These are phyloP conservation scores for Prunus padus DNA, from an alignment of 306 rosid genomes.

Conservation along the genomic window DNA sequence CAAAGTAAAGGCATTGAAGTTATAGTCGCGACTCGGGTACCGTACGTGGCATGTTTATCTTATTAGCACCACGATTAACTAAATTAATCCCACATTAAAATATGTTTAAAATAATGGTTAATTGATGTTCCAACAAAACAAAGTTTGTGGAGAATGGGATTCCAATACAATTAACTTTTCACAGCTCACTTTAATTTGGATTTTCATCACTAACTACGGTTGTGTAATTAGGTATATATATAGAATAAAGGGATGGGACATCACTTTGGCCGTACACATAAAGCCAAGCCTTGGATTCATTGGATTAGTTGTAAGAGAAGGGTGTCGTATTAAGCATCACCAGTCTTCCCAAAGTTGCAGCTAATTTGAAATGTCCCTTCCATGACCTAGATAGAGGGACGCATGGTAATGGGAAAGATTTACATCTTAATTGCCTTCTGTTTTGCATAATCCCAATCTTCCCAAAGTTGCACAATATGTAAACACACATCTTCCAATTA, in stretches of 20 bases:
- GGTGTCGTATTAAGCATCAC: neutral
- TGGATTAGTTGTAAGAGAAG: neutral
- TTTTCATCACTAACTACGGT: conserved; percentile 3
- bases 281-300: neutral
- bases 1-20: conserved; percentile 35
- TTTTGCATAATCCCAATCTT: too few relatives aligned
- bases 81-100: conserved; percentile 1
- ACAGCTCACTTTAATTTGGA: conserved; percentile 29
- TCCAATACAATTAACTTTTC: conserved; percentile 40
- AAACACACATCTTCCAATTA: too few relatives aligned
- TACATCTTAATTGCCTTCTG: too few relatives aligned
- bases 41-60: conserved; percentile 47
- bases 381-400: neutral
- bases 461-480: too few relatives aligned
- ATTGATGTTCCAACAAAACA: conserved; percentile 28
- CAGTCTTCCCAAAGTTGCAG: neutral
- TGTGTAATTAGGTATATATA: neutral
- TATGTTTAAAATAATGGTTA: neutral
- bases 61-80: conserved; percentile 24
- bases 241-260: neutral
- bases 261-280: conserved; percentile 27
- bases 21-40: conserved; percentile 37
- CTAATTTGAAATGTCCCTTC: neutral
- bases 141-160: conserved; percentile 63
- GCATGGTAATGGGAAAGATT: neutral